Evolutionary conservation across 2,329 filamentous ascomycete species (phyloP).

Genomic region (Alternaria postmessia): DNA sequence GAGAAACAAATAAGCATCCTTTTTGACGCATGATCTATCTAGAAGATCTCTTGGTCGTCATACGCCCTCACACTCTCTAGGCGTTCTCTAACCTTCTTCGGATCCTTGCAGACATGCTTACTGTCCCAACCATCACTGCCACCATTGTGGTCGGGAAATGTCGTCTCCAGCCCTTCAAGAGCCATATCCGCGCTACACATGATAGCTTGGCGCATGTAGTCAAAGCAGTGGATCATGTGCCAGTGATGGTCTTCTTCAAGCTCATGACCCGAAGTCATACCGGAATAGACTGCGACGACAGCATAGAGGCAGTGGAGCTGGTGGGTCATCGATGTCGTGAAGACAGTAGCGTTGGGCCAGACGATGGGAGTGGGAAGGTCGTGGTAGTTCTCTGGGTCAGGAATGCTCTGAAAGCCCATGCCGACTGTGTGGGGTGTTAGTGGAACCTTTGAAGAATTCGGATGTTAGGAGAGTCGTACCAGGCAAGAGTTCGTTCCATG

Average conservation of each 20-base stretch:
- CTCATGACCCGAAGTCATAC: conserved; percentile 32
- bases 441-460: neutral
- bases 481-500: conserved; percentile 46
- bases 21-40: neutral
- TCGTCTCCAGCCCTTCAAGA: conserved; percentile 45
- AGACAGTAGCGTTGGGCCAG: conserved; percentile 46
- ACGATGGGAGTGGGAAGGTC: conserved; percentile 45
- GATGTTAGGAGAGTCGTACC: conserved; percentile 9
- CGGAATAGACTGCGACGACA: conserved; percentile 43
- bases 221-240: conserved; percentile 51
- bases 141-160: conserved; percentile 47
- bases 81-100: conserved; percentile 22
- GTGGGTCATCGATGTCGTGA: conserved; percentile 47
- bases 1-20: rapidly evolving
- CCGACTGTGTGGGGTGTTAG: conserved; percentile 27
- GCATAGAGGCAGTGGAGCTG: conserved; percentile 48
- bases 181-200: conserved; percentile 44
- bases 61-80: conserved; percentile 43
- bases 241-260: conserved; percentile 48
- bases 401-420: conserved; percentile 47
- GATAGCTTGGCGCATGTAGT: conserved; percentile 48
- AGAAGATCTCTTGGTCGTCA: conserved; percentile 47
- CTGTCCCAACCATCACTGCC: conserved; percentile 49
- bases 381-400: conserved; percentile 38
- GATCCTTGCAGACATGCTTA: conserved; percentile 42